A percentile compares a stretch with the other conserved stretches of the same genome.
These are phyloP conservation scores for Metschnikowia rubicola DNA, from an alignment of 805 yeast genomes.

Conservation along the genomic window DNA sequence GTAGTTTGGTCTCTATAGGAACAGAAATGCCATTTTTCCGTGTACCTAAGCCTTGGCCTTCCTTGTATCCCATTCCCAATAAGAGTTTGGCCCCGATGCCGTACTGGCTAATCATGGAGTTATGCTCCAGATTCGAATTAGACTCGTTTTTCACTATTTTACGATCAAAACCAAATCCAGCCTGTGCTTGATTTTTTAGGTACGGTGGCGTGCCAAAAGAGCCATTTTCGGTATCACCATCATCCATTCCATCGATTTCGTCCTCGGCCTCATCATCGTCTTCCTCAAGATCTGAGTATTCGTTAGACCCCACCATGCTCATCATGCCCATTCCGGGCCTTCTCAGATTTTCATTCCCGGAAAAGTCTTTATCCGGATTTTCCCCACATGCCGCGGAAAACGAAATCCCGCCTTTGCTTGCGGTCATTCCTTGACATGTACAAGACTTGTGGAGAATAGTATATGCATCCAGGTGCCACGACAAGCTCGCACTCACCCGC, in stretches of 20 bases:
- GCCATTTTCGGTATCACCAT: no score
- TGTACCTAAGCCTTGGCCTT: slow-evolving; percentile 83
- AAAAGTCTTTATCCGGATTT: neutral
- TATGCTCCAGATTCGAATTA: neutral
- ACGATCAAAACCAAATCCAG: no score
- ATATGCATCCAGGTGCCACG: no score
- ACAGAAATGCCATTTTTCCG: slow-evolving; percentile 66
- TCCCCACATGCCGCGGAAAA: slow-evolving; percentile 1
- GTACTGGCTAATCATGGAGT: slow-evolving; percentile 34
- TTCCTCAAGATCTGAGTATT: slow-evolving; percentile 15
- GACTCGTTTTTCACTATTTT: no score
- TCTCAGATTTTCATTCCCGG: neutral
- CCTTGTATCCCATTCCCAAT: slow-evolving; percentile 80
- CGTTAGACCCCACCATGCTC: slow-evolving; percentile 6
- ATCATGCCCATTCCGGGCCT: neutral
- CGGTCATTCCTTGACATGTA: slow-evolving; percentile 1
- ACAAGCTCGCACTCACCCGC: no score
- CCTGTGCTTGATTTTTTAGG: no score
- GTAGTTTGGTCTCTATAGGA: slow-evolving; percentile 70
- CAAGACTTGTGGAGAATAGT: no score
- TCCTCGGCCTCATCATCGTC: slow-evolving; percentile 5
- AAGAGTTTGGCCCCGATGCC: slow-evolving; percentile 84
- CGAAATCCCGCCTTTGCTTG: neutral
- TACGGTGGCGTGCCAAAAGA: no score
- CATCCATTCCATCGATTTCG: neutral